Conservation (phyloP, 2,329 filamentous ascomycete genomes). For the Pyrenophora graminea region DNA sequence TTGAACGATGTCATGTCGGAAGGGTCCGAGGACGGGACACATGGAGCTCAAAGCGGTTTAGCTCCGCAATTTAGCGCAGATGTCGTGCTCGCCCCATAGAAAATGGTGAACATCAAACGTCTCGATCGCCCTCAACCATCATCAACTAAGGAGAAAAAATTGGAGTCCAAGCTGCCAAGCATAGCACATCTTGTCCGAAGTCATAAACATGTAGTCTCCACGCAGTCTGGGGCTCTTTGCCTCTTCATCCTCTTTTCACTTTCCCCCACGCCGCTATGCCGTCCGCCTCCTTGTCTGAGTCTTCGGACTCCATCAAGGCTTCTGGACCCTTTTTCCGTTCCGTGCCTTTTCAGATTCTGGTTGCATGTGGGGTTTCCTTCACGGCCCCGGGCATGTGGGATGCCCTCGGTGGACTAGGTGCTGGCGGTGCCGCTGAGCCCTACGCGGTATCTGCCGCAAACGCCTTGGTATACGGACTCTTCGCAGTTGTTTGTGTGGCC, state of each 20-base stretch:
- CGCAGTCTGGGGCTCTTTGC: not conserved
- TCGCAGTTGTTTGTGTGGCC: slow-evolving; percentile 37
- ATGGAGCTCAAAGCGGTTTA: not conserved
- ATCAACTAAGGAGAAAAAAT: not conserved
- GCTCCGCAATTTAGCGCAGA: not conserved
- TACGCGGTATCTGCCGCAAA: slow-evolving; percentile 43
- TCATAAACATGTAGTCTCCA: not conserved
- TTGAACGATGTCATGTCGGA: not conserved
- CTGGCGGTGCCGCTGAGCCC: slow-evolving; percentile 41
- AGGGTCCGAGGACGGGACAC: not conserved
- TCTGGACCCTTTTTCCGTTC: slow-evolving; percentile 36
- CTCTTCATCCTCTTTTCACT: not conserved
- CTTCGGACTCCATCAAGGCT: slow-evolving; percentile 20
- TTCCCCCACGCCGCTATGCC: slow-evolving; percentile 13
- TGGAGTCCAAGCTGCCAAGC: not conserved
- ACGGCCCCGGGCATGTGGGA: slow-evolving; percentile 45
- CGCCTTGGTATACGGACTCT: slow-evolving; percentile 40
- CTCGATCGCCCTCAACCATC: not conserved
- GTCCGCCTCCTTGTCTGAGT: slow-evolving; percentile 10
- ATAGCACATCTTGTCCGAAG: not conserved
- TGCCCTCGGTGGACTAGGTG: slow-evolving; percentile 39
- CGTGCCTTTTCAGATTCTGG: slow-evolving; percentile 40
- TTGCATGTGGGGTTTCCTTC: slow-evolving; percentile 42
- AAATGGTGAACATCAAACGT: not conserved
- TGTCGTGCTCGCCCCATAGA: not conserved